Evolutionary conservation across 108 stramenopile species (phyloP).

Genomic region (Fragilariopsis cylindrus): DNA sequence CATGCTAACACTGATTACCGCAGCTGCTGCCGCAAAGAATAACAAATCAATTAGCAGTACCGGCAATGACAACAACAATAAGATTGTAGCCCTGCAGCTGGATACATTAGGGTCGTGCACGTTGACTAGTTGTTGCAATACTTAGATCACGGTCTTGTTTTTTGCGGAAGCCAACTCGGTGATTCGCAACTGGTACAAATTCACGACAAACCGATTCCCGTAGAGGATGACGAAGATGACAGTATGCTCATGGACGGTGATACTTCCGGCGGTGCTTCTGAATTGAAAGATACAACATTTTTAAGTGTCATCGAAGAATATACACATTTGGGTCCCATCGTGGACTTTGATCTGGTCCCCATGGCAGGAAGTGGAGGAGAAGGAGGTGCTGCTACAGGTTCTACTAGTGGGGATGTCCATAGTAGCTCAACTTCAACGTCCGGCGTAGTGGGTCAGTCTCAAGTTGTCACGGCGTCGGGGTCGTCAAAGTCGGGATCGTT

Average conservation of each 20-base stretch:
- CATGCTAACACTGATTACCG: conserved; percentile 66
- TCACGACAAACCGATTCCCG: conserved; percentile 69
- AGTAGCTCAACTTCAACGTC: background rate
- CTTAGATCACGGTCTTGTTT: conserved; percentile 88
- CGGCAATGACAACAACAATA: conserved; percentile 23
- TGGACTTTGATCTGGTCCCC: conserved; percentile 94
- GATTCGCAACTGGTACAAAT: conserved; percentile 93
- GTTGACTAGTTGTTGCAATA: conserved; percentile 72
- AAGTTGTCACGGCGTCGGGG: conserved; percentile 95
- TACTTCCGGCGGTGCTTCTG: conserved; percentile 7
- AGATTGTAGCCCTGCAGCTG: conserved; percentile 58
- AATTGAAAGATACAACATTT: conserved; percentile 56
- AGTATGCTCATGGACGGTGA: conserved; percentile 29
- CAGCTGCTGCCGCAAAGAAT: conserved; percentile 17
- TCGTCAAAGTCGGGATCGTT: conserved; percentile 82
- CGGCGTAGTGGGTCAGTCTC: conserved; percentile 49
- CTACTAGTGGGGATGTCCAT: conserved; percentile 1
- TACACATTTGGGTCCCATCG: conserved; percentile 93
- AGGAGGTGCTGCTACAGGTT: background rate
- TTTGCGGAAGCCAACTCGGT: conserved; percentile 87
- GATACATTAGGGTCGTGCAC: conserved; percentile 78
- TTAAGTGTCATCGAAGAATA: conserved; percentile 90
- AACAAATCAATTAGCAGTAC: background rate
- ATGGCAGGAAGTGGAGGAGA: conserved; percentile 24
- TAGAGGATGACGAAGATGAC: conserved; percentile 25